Percentiles rank a stretch among this genome's conserved stretches.
Evolutionary conservation across 2,329 filamentous ascomycete species (phyloP).

Genomic region (Neonectria ditissima): DNA sequence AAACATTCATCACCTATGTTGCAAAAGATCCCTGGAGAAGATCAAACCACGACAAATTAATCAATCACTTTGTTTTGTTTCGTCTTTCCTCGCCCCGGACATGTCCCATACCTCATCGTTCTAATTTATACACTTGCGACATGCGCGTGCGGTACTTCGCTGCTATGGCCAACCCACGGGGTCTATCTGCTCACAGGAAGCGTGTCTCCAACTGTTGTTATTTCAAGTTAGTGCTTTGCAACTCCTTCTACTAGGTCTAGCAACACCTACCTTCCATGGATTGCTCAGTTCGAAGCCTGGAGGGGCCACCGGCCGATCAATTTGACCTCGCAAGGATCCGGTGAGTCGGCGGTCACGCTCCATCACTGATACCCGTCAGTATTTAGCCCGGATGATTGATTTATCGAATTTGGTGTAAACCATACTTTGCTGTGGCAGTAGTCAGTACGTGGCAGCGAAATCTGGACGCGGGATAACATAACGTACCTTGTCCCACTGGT

Average conservation of each 20-base stretch:
- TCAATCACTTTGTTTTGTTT: constrained; percentile 33
- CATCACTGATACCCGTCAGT: constrained; percentile 65
- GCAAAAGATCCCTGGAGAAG: neutral
- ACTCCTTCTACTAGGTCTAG: neutral
- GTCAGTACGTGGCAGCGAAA: constrained; percentile 44
- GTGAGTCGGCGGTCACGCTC: constrained; percentile 72
- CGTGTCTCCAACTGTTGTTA: constrained; percentile 66
- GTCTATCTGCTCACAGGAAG: constrained; percentile 53
- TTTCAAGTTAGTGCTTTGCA: constrained; percentile 7
- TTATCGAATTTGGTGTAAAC: neutral
- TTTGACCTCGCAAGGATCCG: constrained; percentile 69
- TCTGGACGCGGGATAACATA: constrained; percentile 48
- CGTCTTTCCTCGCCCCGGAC: constrained; percentile 19
- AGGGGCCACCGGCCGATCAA: constrained; percentile 66
- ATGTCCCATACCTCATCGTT: constrained; percentile 21
- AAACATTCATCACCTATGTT: too few relatives aligned
- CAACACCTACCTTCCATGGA: constrained; percentile 68
- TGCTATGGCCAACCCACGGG: constrained; percentile 21
- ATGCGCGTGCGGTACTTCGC: constrained; percentile 25
- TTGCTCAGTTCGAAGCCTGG: constrained; percentile 72
- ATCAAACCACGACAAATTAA: neutral
- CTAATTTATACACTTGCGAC: constrained; percentile 37
- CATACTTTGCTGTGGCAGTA: constrained; percentile 65
- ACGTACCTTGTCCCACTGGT: constrained; percentile 73
- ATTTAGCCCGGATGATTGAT: constrained; percentile 14